A percentile compares a stretch with the other conserved stretches of the same genome.
Evolutionary conservation across 352 stramenopile genomes (phyloP).

Genomic region (Phytophthora aleatoria): DNA sequence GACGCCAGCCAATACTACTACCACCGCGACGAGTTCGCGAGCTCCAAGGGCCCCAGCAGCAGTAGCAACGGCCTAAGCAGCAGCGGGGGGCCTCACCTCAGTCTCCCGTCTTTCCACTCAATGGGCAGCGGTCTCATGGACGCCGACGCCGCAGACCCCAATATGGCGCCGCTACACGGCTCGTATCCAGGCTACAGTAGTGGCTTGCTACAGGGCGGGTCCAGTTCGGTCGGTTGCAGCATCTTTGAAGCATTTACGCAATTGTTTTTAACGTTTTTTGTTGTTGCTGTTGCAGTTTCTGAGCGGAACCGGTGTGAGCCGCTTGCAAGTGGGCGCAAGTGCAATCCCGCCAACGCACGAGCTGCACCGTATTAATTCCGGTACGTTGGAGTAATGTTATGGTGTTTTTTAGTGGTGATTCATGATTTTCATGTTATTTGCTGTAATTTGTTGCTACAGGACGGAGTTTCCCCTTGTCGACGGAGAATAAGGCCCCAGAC

Average conservation of each 20-base stretch:
- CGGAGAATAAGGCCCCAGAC: slow-evolving; percentile 76
- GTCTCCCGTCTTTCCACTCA: slow-evolving; percentile 54
- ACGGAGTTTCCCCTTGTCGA: slow-evolving; percentile 51
- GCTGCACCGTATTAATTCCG: slow-evolving; percentile 68
- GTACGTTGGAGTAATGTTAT: slow-evolving; percentile 26
- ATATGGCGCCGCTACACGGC: slow-evolving; percentile 24
- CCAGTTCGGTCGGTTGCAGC: slow-evolving; percentile 45
- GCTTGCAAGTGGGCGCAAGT: slow-evolving; percentile 33
- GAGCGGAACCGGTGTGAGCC: slow-evolving; percentile 39
- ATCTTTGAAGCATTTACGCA: background rate
- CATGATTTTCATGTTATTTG: slow-evolving; percentile 22
- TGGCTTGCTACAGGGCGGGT: slow-evolving; percentile 42
- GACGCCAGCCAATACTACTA: slow-evolving; percentile 91
- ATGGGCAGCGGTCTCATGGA: slow-evolving; percentile 53
- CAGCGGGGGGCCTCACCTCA: slow-evolving; percentile 37
- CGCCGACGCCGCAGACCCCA: slow-evolving; percentile 26
- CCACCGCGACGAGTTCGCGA: slow-evolving; percentile 74
- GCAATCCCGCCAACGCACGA: slow-evolving; percentile 48
- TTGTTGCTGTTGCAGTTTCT: slow-evolving; percentile 41
- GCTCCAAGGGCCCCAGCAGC: slow-evolving; percentile 35
- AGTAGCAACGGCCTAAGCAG: slow-evolving; percentile 28
- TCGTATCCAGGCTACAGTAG: slow-evolving; percentile 55
- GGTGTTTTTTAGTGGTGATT: slow-evolving; percentile 13
- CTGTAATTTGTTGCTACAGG: slow-evolving; percentile 25
- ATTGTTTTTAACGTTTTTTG: slow-evolving; percentile 10